phyloP scores from a whole-genome alignment of 2,329 filamentous ascomycete genomes.

The Scorias spongiosa region DNA sequence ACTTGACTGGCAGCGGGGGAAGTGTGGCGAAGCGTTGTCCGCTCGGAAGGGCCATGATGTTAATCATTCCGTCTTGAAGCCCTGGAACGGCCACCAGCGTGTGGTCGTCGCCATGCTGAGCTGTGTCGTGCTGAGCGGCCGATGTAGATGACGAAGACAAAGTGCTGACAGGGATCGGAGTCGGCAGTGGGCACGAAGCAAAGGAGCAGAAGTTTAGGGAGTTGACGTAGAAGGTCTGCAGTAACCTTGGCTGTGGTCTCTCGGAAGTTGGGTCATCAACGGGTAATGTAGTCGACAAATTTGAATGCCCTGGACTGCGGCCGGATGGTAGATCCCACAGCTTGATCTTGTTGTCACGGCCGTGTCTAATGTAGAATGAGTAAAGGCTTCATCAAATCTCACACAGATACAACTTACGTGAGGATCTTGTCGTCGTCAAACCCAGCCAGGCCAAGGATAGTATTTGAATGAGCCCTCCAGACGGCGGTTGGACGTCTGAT shows the following conservation, averaged over 20 bases:
- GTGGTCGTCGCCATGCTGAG: not conserved
- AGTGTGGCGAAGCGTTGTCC: constrained; percentile 50
- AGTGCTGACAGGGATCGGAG: constrained; percentile 2
- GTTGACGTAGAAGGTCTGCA: constrained; percentile 73
- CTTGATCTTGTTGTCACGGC: constrained; percentile 70
- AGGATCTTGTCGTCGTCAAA: constrained; percentile 35
- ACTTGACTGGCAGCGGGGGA: constrained; percentile 17
- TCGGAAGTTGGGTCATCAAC: constrained; percentile 42
- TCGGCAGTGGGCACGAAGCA: constrained; percentile 34
- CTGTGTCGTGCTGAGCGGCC: not conserved
- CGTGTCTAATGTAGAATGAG: constrained; percentile 47
- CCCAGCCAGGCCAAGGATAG: constrained; percentile 57
- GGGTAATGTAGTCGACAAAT: constrained; percentile 54
- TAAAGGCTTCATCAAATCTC: no score
- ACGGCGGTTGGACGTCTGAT: constrained; percentile 68
- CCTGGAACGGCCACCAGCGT: constrained; percentile 62
- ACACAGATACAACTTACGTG: not conserved
- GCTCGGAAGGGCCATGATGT: constrained; percentile 69
- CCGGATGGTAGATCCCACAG: constrained; percentile 55
- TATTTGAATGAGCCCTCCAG: constrained; percentile 70
- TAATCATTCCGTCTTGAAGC: constrained; percentile 42
- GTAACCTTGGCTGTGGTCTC: constrained; percentile 60
- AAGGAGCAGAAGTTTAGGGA: constrained; percentile 93
- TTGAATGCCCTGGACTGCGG: constrained; percentile 40
- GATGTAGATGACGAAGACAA: not conserved